Conservation (phyloP, 2,329 filamentous ascomycete species). For the Hymenotorrendiella dingleyae region DNA sequence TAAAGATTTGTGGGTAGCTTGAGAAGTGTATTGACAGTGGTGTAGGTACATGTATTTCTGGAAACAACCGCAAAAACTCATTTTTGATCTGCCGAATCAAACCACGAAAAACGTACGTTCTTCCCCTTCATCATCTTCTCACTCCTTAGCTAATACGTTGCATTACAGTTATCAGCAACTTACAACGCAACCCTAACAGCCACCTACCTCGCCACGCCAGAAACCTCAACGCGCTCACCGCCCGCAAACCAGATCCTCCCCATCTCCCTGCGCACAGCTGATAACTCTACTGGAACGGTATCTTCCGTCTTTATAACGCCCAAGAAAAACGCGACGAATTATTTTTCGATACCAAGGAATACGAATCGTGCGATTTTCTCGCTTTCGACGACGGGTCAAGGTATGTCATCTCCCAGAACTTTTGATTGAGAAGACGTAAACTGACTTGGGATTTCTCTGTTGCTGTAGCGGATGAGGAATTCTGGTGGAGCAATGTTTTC, state of each 20-base stretch:
- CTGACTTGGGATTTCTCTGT: no score
- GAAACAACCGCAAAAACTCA: conserved; percentile 60
- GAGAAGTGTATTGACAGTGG: background rate
- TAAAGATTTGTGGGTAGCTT: no score
- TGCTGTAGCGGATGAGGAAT: conserved; percentile 69
- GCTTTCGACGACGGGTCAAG: conserved; percentile 69
- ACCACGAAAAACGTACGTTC: conserved; percentile 42
- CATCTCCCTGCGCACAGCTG: conserved; percentile 47
- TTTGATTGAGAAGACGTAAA: no score
- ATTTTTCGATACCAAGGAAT: conserved; percentile 55
- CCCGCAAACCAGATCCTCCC: conserved; percentile 62
- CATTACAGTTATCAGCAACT: conserved; percentile 57
- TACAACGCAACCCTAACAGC: conserved; percentile 69
- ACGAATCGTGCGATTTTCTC: conserved; percentile 63
- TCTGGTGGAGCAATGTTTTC: conserved; percentile 75
- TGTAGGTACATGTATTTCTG: conserved; percentile 47
- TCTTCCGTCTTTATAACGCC: conserved; percentile 64
- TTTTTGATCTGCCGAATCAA: conserved; percentile 69
- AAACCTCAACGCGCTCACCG: conserved; percentile 24
- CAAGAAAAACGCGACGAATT: conserved; percentile 48
- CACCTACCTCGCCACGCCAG: conserved; percentile 53
- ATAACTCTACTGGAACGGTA: no score
- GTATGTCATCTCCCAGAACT: no score
- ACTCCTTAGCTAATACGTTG: conserved; percentile 44
- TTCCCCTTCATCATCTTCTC: background rate